phyloP scores from a whole-genome alignment of 1,139 yeast species.

The Geotrichum phurueaensis region DNA sequence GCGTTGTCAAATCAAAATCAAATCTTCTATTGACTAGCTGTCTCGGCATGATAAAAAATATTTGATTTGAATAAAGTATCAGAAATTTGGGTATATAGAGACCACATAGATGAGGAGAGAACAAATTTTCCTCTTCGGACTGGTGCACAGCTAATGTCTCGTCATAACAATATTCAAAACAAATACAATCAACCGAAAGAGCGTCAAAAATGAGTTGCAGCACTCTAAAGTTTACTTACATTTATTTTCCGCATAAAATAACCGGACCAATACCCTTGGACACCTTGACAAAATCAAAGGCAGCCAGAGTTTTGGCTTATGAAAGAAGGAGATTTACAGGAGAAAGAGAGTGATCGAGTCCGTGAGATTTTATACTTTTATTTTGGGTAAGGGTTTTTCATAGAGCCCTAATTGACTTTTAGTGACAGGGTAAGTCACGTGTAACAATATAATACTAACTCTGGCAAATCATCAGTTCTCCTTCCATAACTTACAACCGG shows the following conservation, averaged over 20 bases:
- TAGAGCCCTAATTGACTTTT: no score
- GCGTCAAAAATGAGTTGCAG: background rate
- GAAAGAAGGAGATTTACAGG: background rate
- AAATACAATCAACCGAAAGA: background rate
- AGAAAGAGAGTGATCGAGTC: background rate
- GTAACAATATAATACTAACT: no score
- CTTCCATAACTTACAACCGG: no score
- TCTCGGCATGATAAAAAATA: background rate
- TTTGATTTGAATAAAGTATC: conserved; percentile 14
- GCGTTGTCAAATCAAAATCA: no score
- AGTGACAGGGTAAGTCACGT: no score
- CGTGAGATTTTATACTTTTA: background rate
- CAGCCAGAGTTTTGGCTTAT: background rate
- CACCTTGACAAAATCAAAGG: background rate
- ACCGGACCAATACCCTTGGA: background rate
- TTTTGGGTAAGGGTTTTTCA: background rate
- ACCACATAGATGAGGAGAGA: conserved; percentile 27
- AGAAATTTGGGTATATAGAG: conserved; percentile 27
- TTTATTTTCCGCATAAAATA: background rate
- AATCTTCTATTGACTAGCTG: background rate
- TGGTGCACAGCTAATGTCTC: conserved; percentile 29
- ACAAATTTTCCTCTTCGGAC: conserved; percentile 29
- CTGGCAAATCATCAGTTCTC: no score
- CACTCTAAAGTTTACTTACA: background rate
- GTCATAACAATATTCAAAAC: background rate